Conservation (phyloP, 176 grass and related monocot genomes). For the Alloteropsis semialata region DNA sequence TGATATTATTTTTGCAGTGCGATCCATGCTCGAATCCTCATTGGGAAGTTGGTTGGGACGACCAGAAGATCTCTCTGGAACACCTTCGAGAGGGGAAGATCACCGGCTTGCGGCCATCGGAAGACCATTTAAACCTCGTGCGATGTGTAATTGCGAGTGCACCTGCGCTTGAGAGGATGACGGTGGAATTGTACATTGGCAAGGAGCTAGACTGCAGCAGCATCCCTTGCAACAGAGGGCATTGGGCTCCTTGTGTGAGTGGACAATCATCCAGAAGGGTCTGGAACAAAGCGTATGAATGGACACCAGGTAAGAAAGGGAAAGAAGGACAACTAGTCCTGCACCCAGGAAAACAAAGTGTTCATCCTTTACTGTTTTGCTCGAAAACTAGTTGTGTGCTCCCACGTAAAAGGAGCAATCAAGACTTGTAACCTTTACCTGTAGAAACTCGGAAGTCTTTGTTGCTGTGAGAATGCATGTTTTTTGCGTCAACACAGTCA, state of each 20-base stretch:
- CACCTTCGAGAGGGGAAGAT: neutral
- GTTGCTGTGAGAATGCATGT: neutral
- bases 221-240: slow-evolving; percentile 10
- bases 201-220: slow-evolving; percentile 7
- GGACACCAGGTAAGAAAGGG: neutral
- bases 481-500: neutral
- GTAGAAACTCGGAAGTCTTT: neutral
- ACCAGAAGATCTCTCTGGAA: neutral
- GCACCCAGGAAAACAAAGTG: neutral
- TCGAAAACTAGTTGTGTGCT: neutral
- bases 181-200: neutral
- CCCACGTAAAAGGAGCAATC: neutral
- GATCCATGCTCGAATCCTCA: neutral
- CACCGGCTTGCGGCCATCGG: neutral
- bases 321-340: neutral
- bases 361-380: neutral
- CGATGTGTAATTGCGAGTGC: neutral
- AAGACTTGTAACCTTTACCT: neutral
- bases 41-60: neutral
- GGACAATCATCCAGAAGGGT: neutral
- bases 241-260: neutral
- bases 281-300: neutral
- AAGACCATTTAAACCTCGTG: neutral
- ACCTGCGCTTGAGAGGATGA: slow-evolving; percentile 3
- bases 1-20: neutral